Percentiles rank a stretch among this genome's conserved stretches.
These are phyloP conservation scores for Protostelium mycophagum DNA, from an alignment of 78 protist species.

Conservation along the genomic window DNA sequence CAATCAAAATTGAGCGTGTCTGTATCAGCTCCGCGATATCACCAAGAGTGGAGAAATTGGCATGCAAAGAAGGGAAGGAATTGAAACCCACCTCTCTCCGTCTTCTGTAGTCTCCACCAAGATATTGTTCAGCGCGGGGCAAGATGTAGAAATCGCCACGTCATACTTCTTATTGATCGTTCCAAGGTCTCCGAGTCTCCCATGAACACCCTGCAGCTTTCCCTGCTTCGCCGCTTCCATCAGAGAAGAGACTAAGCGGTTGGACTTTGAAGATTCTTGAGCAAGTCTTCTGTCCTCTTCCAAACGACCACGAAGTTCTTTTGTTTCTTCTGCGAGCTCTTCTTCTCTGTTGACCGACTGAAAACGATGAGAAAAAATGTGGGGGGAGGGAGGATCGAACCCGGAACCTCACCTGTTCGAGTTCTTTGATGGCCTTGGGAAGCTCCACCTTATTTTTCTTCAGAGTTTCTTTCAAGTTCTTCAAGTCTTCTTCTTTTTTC, in stretches of 20 bases:
- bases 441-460: not conserved
- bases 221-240: conserved; percentile 25
- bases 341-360: not conserved
- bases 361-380: not conserved
- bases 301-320: not conserved
- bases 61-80: not conserved
- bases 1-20: not conserved
- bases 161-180: conserved; percentile 86
- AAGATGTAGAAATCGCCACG: conserved; percentile 93
- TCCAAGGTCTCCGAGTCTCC: conserved; percentile 98
- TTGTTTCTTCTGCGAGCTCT: conserved; percentile 1
- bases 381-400: not conserved
- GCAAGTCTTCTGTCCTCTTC: not conserved
- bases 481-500: conserved; percentile 14
- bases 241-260: conserved; percentile 13
- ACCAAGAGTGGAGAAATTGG: too few species aligned
- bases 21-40: too few species aligned
- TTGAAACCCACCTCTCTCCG: conserved; percentile 63
- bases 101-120: conserved; percentile 87
- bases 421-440: conserved; percentile 20
- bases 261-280: not conserved
- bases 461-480: conserved; percentile 9
- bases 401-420: not conserved
- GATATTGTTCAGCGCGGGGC: conserved; percentile 73
- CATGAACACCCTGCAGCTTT: conserved; percentile 74